Evolutionary conservation across 441 rosid genomes (phyloP), one percentile per base, ranked within the genome.

Genomic region (Aleurites moluccanus): DNA sequence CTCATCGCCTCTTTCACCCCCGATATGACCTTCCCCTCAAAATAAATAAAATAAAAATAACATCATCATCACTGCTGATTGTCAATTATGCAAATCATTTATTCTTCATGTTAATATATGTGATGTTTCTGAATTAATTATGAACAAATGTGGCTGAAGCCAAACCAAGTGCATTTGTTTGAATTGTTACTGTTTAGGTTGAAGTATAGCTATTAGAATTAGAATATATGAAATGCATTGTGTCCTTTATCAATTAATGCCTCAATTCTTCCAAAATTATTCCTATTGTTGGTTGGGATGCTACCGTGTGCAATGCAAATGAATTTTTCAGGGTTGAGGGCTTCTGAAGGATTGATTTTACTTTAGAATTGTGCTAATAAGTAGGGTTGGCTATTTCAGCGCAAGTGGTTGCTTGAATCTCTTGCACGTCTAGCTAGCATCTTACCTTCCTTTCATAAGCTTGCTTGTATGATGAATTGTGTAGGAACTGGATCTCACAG

Each of bases 401-500:
- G 8, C 5, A 14, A 6, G 30, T 42, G 60, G 47, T 49, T 21
- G 70, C 56, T 76, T 73, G 49, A 27, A 28, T 20, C 9, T 45
- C 33, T 21, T 68, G 49, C 38, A 44, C 44, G 60, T 33, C 59
- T 38, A 38, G 47, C 21, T 60, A 18, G 5, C 13, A 10, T 23
- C 4, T 16, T 42, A 28, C 30, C 56, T 14, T 28, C 35, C 38
- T 4, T 42, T 18, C 67, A 8, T 64, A 69, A 72, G 44, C 10
- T 52, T 69, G 18, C 7, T n/a, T 18, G 15, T 60, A 33, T 68
- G 16, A 61, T 72, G 64, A 42, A 40, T 45, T 73, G 61, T 75
- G 44, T 79, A 85, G 93, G 63, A 55, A 50, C 70, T 77, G 87
- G 76, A 47, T 57, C 82, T 33, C 77, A 75, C 49, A 86, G 87